Conservation (phyloP, 345 rosid species). For the Hypericum androsaemum region DNA sequence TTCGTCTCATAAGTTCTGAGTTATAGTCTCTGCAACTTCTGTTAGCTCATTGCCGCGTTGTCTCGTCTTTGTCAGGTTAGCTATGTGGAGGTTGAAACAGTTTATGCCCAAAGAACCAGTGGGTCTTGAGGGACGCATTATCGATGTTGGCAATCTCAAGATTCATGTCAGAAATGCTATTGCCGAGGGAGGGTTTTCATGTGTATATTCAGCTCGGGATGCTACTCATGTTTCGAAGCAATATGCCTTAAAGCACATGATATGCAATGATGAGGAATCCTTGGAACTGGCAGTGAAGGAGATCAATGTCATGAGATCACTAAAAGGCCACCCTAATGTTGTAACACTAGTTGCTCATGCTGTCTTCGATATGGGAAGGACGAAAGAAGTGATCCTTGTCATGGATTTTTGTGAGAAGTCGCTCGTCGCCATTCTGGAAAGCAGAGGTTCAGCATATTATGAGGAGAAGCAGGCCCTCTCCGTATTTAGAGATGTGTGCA, state of each 20-base stretch:
- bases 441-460: slow-evolving; percentile 69
- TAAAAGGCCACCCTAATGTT: slow-evolving; percentile 83
- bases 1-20: too few species aligned
- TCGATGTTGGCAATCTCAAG: slow-evolving; percentile 77
- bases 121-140: slow-evolving; percentile 81
- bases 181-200: slow-evolving; percentile 95
- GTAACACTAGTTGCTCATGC: slow-evolving; percentile 60
- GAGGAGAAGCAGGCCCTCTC: slow-evolving; percentile 75
- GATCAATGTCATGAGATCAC: slow-evolving; percentile 71
- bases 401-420: slow-evolving; percentile 94
- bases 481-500: slow-evolving; percentile 80
- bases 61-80: slow-evolving; percentile 13
- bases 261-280: slow-evolving; percentile 83
- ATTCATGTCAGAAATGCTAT: slow-evolving; percentile 61
- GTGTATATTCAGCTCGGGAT: slow-evolving; percentile 84
- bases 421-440: slow-evolving; percentile 67
- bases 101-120: slow-evolving; percentile 71
- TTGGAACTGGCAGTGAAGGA: slow-evolving; percentile 70
- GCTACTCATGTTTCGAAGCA: slow-evolving; percentile 56
- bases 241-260: slow-evolving; percentile 88
- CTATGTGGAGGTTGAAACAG: slow-evolving; percentile 94
- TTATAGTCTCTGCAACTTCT: too few species aligned
- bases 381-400: slow-evolving; percentile 78
- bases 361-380: slow-evolving; percentile 80
- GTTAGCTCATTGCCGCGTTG: slow-evolving; percentile 19